These are phyloP conservation scores for Candida verbasci DNA, from an alignment of 805 yeast species.

Conservation along the genomic window DNA sequence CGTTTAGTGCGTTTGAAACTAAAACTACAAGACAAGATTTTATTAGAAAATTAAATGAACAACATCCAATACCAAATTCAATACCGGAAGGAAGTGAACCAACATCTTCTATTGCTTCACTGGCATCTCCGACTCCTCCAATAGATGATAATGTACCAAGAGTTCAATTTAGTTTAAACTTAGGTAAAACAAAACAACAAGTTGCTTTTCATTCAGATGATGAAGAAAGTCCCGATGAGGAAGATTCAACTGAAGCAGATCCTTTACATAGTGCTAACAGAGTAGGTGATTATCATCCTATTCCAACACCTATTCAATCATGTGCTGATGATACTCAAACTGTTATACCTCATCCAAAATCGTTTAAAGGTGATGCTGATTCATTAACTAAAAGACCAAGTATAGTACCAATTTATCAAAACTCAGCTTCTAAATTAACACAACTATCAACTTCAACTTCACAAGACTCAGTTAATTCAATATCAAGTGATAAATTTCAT, in stretches of 20 bases:
- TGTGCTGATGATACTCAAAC: slow-evolving; percentile 4
- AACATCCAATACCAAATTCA: slow-evolving; percentile 5
- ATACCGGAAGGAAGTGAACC: slow-evolving; percentile 9
- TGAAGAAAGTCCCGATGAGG: neutral
- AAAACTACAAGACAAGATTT: slow-evolving; percentile 8
- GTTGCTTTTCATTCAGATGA: neutral
- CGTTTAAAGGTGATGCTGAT: slow-evolving; percentile 1
- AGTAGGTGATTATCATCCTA: too few relatives aligned
- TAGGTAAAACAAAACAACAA: slow-evolving; percentile 1
- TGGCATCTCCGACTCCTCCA: slow-evolving; percentile 7
- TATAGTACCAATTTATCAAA: slow-evolving; percentile 25
- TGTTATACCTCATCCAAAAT: slow-evolving; percentile 5
- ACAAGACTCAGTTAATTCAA: slow-evolving; percentile 9
- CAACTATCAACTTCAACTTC: slow-evolving; percentile 2
- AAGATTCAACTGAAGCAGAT: neutral
- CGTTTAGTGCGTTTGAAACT: slow-evolving; percentile 44
- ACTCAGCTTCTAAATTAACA: neutral
- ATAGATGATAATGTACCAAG: slow-evolving; percentile 2
- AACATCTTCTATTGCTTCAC: slow-evolving; percentile 1
- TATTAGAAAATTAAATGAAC: slow-evolving; percentile 7
- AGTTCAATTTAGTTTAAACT: slow-evolving; percentile 1
- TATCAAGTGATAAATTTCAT: slow-evolving; percentile 10
- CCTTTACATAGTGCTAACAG: neutral
- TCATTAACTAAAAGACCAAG: slow-evolving; percentile 16
- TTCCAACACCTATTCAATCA: neutral